These are phyloP conservation scores for Arachnomyces sp. DNA, from an alignment of 2,329 filamentous ascomycete genomes.

Conservation along the genomic window DNA sequence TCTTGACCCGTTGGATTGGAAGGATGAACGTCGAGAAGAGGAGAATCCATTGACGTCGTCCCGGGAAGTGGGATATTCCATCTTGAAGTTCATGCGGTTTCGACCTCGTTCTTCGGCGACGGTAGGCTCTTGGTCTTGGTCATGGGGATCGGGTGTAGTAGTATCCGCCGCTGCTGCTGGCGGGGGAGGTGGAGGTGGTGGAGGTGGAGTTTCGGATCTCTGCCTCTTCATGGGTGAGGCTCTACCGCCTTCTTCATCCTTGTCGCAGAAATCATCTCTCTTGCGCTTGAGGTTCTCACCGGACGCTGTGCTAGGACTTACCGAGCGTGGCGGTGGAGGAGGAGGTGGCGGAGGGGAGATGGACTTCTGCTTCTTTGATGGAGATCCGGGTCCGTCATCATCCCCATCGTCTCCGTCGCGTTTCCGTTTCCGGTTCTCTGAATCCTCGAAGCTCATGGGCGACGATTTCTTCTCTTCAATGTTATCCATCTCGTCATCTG, in stretches of 20 bases:
- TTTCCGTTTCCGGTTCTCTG: slow-evolving; percentile 54
- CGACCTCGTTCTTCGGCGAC: background rate
- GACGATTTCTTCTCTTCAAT: slow-evolving; percentile 38
- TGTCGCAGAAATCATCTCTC: slow-evolving; percentile 15
- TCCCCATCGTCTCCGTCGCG: slow-evolving; percentile 42
- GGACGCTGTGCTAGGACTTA: slow-evolving; percentile 11
- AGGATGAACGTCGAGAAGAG: too few species aligned
- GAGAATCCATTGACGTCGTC: too few species aligned
- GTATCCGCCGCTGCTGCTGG: slow-evolving; percentile 20
- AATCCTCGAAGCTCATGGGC: slow-evolving; percentile 40
- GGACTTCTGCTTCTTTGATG: slow-evolving; percentile 50
- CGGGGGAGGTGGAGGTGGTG: slow-evolving; percentile 27
- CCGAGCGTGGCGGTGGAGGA: slow-evolving; percentile 25
- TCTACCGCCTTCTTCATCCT: slow-evolving; percentile 12
- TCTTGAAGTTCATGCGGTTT: too few species aligned
- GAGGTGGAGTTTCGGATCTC: slow-evolving; percentile 15
- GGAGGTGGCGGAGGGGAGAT: slow-evolving; percentile 30
- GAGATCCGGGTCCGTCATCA: slow-evolving; percentile 39
- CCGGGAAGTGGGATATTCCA: too few species aligned
- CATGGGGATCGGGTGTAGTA: background rate
- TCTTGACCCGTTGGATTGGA: too few species aligned
- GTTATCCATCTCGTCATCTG: slow-evolving; percentile 33
- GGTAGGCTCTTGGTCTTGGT: background rate
- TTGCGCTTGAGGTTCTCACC: slow-evolving; percentile 15
- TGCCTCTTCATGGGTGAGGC: slow-evolving; percentile 15